Evolutionary conservation across 306 rosid genomes (phyloP).

Genomic region (Trifolium pratense): DNA sequence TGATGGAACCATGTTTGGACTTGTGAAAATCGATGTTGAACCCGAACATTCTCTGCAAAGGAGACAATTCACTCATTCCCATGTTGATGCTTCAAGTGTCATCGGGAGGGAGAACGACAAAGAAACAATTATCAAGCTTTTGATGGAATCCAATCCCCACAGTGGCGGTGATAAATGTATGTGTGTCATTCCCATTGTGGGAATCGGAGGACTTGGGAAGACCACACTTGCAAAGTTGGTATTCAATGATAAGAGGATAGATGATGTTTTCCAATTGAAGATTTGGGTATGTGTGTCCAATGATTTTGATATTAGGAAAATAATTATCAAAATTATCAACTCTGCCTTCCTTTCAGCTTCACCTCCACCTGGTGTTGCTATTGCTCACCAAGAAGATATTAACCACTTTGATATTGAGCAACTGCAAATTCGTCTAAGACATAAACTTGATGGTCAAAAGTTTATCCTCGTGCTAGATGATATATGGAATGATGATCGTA

Average conservation of each 20-base stretch:
- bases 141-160: background rate
- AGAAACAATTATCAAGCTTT: background rate
- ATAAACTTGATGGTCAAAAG: constrained; percentile 25
- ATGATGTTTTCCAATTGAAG: constrained; percentile 18
- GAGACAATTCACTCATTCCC: constrained; percentile 32
- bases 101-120: constrained; percentile 28
- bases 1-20: no score
- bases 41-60: no score
- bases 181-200: constrained; percentile 43
- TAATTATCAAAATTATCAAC: constrained; percentile 36
- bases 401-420: constrained; percentile 4
- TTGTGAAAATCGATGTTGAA: no score
- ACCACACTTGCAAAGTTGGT: constrained; percentile 41
- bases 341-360: background rate
- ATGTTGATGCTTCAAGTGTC: constrained; percentile 15
- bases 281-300: constrained; percentile 40
- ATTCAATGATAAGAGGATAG: constrained; percentile 29
- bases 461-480: background rate
- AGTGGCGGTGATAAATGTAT: background rate
- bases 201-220: constrained; percentile 45
- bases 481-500: constrained; percentile 32
- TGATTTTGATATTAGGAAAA: constrained; percentile 27
- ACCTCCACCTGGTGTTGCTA: background rate
- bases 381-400: constrained; percentile 10
- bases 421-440: background rate